These are phyloP conservation scores for Kazachstania sp. DNA, from an alignment of 1,139 yeast species.

Conservation along the genomic window DNA sequence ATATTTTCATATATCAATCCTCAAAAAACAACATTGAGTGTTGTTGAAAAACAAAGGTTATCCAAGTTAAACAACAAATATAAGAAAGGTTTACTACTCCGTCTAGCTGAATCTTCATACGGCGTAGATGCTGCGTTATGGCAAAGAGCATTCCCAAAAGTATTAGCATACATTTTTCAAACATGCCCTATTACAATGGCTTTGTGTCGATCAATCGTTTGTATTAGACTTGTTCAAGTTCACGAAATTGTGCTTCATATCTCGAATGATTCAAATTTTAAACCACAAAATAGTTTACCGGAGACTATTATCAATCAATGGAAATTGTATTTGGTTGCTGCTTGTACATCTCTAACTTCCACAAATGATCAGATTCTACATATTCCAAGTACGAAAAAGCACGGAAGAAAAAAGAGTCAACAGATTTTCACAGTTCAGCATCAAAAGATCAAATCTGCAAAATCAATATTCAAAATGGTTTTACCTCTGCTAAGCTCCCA, in stretches of 20 bases:
- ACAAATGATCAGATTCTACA: conserved; percentile 75
- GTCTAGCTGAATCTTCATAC: conserved; percentile 81
- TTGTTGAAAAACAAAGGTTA: conserved; percentile 71
- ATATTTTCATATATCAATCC: conserved; percentile 56
- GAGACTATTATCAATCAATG: conserved; percentile 78
- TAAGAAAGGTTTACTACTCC: conserved; percentile 54
- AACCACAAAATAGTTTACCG: conserved; percentile 43
- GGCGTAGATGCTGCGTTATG: conserved; percentile 94
- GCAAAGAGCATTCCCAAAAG: conserved; percentile 78
- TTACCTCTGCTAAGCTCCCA: conserved; percentile 69
- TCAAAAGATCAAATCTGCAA: conserved; percentile 87
- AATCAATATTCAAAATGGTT: conserved; percentile 81
- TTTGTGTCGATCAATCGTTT: conserved; percentile 83
- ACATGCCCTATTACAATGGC: conserved; percentile 92
- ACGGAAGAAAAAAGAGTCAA: conserved; percentile 52
- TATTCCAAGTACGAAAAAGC: conserved; percentile 38
- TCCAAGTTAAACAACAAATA: conserved; percentile 51
- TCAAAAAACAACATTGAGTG: conserved; percentile 51
- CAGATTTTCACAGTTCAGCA: conserved; percentile 77
- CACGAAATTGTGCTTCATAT: conserved; percentile 68
- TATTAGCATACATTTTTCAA: conserved; percentile 65
- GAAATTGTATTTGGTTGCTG: conserved; percentile 81
- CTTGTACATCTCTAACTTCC: conserved; percentile 84
- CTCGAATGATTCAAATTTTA: conserved; percentile 38
- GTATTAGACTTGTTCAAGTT: conserved; percentile 81